These are phyloP conservation scores for Haematococcus lacustris DNA, from an alignment of 139 green algal species.

Conservation along the genomic window DNA sequence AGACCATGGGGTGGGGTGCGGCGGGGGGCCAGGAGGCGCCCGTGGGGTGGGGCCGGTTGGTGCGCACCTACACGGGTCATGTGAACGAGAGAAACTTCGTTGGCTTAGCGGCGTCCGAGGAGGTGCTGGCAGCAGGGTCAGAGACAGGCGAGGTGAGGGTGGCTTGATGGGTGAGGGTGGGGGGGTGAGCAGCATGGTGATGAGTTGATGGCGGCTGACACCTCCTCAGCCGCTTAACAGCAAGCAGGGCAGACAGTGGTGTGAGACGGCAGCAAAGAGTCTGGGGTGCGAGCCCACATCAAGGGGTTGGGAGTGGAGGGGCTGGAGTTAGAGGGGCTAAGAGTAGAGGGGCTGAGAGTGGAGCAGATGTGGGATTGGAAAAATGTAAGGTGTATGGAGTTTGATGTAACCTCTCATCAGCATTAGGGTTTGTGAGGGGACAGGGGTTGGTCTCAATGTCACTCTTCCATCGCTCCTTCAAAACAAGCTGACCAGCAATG, in stretches of 20 bases:
- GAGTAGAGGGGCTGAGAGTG: too few relatives aligned
- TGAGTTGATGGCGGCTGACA: neutral
- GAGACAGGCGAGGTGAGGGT: slow-evolving; percentile 60
- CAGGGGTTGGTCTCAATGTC: too few relatives aligned
- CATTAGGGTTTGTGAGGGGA: too few relatives aligned
- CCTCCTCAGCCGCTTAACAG: neutral
- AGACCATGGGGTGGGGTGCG: neutral
- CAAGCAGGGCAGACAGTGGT: neutral
- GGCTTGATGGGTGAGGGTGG: neutral
- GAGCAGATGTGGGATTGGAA: too few relatives aligned
- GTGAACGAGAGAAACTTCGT: slow-evolving; percentile 95
- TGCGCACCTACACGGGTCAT: slow-evolving; percentile 58
- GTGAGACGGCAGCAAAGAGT: too few relatives aligned
- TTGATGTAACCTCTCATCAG: too few relatives aligned
- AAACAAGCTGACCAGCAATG: neutral
- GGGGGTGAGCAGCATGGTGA: neutral
- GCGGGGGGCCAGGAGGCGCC: neutral
- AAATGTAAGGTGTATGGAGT: too few relatives aligned
- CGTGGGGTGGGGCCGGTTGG: too few relatives aligned
- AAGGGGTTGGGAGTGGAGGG: too few relatives aligned
- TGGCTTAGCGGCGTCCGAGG: slow-evolving; percentile 57
- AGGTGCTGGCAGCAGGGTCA: slow-evolving; percentile 33
- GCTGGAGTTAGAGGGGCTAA: too few relatives aligned
- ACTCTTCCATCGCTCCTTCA: too few relatives aligned
- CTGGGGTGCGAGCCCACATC: too few relatives aligned